Base-by-base conservation (phyloP, 1,284 basidiomycete genomes). In the Malassezia sp. region DNA sequence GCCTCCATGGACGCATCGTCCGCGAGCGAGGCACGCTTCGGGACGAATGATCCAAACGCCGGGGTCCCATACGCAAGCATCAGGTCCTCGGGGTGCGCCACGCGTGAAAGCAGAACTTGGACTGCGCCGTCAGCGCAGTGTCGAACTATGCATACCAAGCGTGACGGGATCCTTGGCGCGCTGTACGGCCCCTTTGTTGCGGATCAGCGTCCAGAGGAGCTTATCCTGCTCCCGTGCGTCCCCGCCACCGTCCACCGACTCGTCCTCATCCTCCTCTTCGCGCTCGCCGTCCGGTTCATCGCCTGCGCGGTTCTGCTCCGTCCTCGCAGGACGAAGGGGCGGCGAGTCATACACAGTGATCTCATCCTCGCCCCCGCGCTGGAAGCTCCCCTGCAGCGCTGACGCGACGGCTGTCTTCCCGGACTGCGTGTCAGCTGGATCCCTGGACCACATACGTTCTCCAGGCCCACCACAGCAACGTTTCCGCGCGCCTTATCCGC, bases 61-160 rank as follows among this genome's bases (percentile, higher is more conserved):
- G 65, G 63, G 4, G 58, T 54, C 27, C 64, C 61, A 46, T 64
- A 65, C 28, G 52, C 42, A 24, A 67, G 54, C 63, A 67, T 67
- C 32, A 67, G 55, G 26, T 67, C 63, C 34, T 59, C 56, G 15
- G 56, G 60, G 30, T 63, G 55, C 22, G 56, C 51, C 5, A 64
- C 54, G 33, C 58, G 54, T 29, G 54, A 54, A 3, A 66, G 29
- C 37, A 67, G 45, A n/a, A 53, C 50, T 45, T 55, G 52, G 14
- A 63, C 48, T n/a, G n/a, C n/a, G n/a, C n/a, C n/a, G n/a, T n/a
- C n/a, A n/a, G n/a, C n/a, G n/a, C n/a, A n/a, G n/a, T n/a, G n/a
- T n/a, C n/a, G n/a, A n/a, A n/a, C n/a, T n/a, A n/a, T n/a, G n/a
- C n/a, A n/a, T n/a, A n/a, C n/a, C n/a, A 14, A 67, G 49, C 3